Conservation (phyloP, 768 basidiomycete species). For the Podaxis mareebaensis region DNA sequence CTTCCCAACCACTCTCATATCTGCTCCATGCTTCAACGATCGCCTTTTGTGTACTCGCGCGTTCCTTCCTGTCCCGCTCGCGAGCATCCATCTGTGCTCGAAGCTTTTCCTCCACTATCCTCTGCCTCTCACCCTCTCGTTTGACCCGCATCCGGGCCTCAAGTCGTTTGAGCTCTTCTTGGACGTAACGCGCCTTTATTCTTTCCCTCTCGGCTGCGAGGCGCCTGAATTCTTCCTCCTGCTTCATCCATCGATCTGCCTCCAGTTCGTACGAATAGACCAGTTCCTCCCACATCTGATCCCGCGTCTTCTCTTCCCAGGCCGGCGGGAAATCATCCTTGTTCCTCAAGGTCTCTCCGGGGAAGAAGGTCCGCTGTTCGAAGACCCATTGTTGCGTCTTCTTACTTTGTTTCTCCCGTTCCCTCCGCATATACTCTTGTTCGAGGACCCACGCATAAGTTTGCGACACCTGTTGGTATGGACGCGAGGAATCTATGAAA, state of each 20-base stretch:
- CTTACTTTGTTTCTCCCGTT: slow-evolving; percentile 43
- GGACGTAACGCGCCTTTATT: slow-evolving; percentile 42
- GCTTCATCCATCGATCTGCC: slow-evolving; percentile 53
- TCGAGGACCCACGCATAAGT: slow-evolving; percentile 54
- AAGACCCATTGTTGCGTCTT: slow-evolving; percentile 68
- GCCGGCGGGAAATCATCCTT: slow-evolving; percentile 15
- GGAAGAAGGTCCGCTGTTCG: slow-evolving; percentile 51
- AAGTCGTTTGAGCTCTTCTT: slow-evolving; percentile 56
- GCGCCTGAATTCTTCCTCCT: slow-evolving; percentile 46
- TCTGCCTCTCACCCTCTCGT: slow-evolving; percentile 49
- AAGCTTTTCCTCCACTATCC: slow-evolving; percentile 48
- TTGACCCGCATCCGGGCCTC: slow-evolving; percentile 52
- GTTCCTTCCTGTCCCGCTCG: slow-evolving; percentile 47
- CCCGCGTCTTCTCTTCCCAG: slow-evolving; percentile 23
- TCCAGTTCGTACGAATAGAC: slow-evolving; percentile 52
- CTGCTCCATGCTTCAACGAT: slow-evolving; percentile 56
- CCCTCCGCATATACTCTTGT: slow-evolving; percentile 47
- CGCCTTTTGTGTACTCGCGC: slow-evolving; percentile 41
- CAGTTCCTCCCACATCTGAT: slow-evolving; percentile 53
- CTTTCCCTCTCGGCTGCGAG: slow-evolving; percentile 46
- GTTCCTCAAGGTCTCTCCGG: slow-evolving; percentile 19
- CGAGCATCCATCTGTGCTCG: slow-evolving; percentile 35
- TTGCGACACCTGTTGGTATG: slow-evolving; percentile 44
- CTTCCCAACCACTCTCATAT: slow-evolving; percentile 70
- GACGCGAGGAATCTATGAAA: slow-evolving; percentile 12